Evolutionary conservation across 345 rosid species (phyloP).

Genomic region (Cardamine resedifolia): DNA sequence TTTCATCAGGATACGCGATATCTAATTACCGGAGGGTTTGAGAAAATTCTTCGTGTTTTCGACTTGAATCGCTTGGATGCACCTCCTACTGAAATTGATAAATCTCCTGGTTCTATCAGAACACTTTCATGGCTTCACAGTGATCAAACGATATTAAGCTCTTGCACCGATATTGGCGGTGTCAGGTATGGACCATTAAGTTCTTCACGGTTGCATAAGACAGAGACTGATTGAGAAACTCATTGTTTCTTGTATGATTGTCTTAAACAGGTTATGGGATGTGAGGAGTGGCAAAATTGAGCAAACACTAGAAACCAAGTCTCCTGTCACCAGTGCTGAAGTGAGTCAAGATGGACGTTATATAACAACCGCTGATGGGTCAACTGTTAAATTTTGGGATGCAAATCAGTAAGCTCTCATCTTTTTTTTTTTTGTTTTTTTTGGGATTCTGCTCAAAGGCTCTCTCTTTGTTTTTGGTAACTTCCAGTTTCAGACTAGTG

Average conservation of each 20-base stretch:
- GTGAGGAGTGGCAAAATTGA: slow-evolving; percentile 83
- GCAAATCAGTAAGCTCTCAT: slow-evolving; percentile 81
- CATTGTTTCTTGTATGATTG: neutral
- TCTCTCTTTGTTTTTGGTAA: neutral
- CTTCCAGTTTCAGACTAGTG: slow-evolving; percentile 58
- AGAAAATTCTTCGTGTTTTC: slow-evolving; percentile 37
- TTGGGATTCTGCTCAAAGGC: neutral
- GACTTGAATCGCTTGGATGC: slow-evolving; percentile 43
- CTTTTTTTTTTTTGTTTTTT: neutral
- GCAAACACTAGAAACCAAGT: slow-evolving; percentile 80
- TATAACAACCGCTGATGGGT: slow-evolving; percentile 89
- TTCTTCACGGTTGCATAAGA: neutral
- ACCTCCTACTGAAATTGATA: slow-evolving; percentile 39
- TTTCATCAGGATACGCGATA: slow-evolving; percentile 63
- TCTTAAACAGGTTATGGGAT: slow-evolving; percentile 75
- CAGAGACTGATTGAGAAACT: neutral
- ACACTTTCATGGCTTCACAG: slow-evolving; percentile 41
- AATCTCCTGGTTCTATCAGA: slow-evolving; percentile 43
- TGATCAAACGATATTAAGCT: slow-evolving; percentile 74
- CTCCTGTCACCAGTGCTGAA: slow-evolving; percentile 91
- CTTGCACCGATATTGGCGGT: slow-evolving; percentile 90
- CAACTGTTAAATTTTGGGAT: slow-evolving; percentile 92
- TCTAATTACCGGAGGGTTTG: slow-evolving; percentile 35
- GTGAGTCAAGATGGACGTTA: slow-evolving; percentile 96
- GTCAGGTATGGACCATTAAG: slow-evolving; percentile 56